These are phyloP conservation scores for Neoascochyta sp. DNA, from an alignment of 2,329 filamentous ascomycete species.

Conservation along the genomic window DNA sequence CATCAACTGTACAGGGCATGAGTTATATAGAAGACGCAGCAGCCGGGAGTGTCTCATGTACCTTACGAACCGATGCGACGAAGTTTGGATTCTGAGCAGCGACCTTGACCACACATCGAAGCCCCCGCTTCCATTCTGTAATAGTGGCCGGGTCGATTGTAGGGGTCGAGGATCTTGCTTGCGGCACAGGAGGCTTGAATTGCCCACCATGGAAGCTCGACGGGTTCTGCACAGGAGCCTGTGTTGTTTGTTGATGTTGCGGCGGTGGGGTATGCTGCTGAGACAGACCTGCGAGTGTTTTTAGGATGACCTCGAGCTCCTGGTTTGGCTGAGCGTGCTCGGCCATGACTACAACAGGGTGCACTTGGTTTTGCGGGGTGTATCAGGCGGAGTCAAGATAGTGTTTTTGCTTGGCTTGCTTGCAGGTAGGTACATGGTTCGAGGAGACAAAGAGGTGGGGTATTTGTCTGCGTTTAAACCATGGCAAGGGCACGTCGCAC, in stretches of 20 bases:
- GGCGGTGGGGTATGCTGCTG: slow-evolving; percentile 11
- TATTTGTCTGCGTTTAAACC: no score
- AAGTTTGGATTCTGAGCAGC: slow-evolving; percentile 45
- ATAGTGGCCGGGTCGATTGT: slow-evolving; percentile 47
- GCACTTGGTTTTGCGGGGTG: no score
- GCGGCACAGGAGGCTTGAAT: no score
- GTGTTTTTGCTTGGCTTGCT: no score
- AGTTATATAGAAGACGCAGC: slow-evolving; percentile 2
- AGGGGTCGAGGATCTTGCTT: slow-evolving; percentile 17
- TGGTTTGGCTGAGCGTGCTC: slow-evolving; percentile 20
- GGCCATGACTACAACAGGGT: no score
- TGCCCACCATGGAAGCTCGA: slow-evolving; percentile 3
- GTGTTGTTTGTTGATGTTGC: slow-evolving; percentile 14
- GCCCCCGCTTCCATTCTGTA: slow-evolving; percentile 46
- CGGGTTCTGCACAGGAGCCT: slow-evolving; percentile 4
- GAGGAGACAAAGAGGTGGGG: no score
- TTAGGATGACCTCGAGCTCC: slow-evolving; percentile 35
- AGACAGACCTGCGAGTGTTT: slow-evolving; percentile 32
- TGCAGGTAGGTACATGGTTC: no score
- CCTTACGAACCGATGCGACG: slow-evolving; percentile 39
- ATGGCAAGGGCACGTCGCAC: no score
- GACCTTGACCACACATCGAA: slow-evolving; percentile 48
- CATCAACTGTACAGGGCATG: slow-evolving; percentile 50
- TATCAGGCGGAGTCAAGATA: no score
- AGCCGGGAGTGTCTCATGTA: slow-evolving; percentile 15